Percentiles rank a stretch among this genome's conserved stretches.
phyloP scores from a whole-genome alignment of 2,329 filamentous ascomycete species.

The Fusarium anthophilum region DNA sequence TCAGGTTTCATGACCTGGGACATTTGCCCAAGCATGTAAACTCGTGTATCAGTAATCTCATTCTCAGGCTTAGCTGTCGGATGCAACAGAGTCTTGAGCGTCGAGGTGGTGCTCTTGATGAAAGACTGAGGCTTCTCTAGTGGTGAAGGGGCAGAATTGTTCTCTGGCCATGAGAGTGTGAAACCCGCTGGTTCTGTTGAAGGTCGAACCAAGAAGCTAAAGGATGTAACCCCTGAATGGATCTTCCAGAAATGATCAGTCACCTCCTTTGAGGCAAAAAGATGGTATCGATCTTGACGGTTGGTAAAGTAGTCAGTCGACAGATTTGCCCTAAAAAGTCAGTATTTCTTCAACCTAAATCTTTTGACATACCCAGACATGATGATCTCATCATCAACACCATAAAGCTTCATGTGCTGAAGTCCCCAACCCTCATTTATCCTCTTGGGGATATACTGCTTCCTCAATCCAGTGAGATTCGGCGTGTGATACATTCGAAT shows the following conservation, averaged over 20 bases:
- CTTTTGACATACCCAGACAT: conserved; percentile 74
- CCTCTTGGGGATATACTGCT: conserved; percentile 83
- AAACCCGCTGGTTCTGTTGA: conserved; percentile 65
- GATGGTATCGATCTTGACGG: conserved; percentile 91
- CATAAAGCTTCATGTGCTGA: conserved; percentile 99
- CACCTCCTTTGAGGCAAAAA: conserved; percentile 82
- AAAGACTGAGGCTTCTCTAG: conserved; percentile 76
- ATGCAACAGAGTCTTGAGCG: conserved; percentile 74
- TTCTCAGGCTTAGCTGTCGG: conserved; percentile 25
- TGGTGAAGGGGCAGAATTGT: conserved; percentile 80
- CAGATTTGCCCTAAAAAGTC: conserved; percentile 73
- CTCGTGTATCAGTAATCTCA: conserved; percentile 67
- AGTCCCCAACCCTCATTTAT: conserved; percentile 99
- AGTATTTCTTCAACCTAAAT: neutral
- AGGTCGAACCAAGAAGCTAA: conserved; percentile 84
- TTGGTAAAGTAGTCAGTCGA: conserved; percentile 97
- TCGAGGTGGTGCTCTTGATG: conserved; percentile 71
- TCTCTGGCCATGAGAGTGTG: conserved; percentile 74
- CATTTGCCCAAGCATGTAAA: conserved; percentile 90
- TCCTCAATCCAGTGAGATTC: conserved; percentile 87
- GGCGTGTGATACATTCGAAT: conserved; percentile 98
- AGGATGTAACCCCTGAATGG: conserved; percentile 77
- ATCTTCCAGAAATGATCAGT: conserved; percentile 84
- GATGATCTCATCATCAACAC: conserved; percentile 93
- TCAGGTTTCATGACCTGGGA: conserved; percentile 83